Base-by-base conservation (phyloP, 768 basidiomycete species). In the Lactarius sp. region DNA sequence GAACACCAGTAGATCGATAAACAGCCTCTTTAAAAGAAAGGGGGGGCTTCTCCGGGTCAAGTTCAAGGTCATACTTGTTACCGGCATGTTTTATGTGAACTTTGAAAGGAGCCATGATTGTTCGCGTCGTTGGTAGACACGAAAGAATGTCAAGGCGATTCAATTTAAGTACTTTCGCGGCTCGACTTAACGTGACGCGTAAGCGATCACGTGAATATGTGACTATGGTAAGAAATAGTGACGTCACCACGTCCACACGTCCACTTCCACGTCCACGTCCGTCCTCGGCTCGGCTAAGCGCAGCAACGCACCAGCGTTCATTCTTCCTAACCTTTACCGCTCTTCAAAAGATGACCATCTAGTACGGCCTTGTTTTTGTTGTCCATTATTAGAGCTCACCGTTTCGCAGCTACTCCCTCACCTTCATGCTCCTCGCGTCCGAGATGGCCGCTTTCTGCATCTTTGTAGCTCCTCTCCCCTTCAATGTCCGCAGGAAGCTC, bases 51-150 rank as follows among this genome's bases (percentile, higher is more conserved):
- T 87, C 84, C 16, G 85, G 77, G 75, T 97, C 86, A 52, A 97
- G 85, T 52, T 80, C 73, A 46, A 97, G 73, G 66, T 85, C 79
- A 74, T 88, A 79, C 0, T 81, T 76, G 77, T 93, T 94, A 61
- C 93, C 94, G 13, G 90, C 83, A 72, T 98, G 94, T 74, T 97
- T 98, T 73, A 98, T 83, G 69, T 86, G 82, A 5, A 99, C 90
- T n/a, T 77, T 61, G 51, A 92, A 71, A 60, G 84, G 82, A 10
- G 87, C 77, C 90, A 92, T 89, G 60, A 66, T 71, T 33, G 55
- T 44, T 47, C 34, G 4, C 49, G 53, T 20, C 34, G 60, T n/a
- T 39, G 27, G 36, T 22, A 37, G 20, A 37, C 14, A 12, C 9
- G 39, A 51, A 58, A 47, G 8, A 22, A 47, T 1, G 20, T 20